Evolutionary conservation across 2,329 filamentous ascomycete genomes (phyloP).

Genomic region (Didymella segeticola): DNA sequence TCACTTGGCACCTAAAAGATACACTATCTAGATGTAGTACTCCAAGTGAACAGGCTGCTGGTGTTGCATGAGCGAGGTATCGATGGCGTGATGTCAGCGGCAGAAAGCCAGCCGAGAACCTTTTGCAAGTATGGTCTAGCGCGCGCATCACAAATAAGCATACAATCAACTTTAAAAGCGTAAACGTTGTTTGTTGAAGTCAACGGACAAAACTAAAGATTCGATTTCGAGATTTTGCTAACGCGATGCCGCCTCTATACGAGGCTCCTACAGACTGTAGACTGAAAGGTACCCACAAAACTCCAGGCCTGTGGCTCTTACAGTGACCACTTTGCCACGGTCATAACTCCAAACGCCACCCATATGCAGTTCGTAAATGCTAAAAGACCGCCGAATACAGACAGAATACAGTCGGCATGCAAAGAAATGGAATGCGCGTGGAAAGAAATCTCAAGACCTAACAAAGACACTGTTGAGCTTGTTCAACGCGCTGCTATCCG

Average conservation of each 20-base stretch:
- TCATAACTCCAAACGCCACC: constrained; percentile 31
- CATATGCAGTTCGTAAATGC: constrained; percentile 39
- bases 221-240: too few species aligned
- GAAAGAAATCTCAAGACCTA: constrained; percentile 27
- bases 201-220: neutral
- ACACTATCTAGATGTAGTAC: neutral
- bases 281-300: constrained; percentile 2
- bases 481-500: constrained; percentile 40
- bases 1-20: neutral
- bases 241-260: neutral
- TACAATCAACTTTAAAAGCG: constrained; percentile 25
- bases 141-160: constrained; percentile 18
- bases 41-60: neutral
- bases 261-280: neutral
- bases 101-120: neutral
- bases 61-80: neutral
- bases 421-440: constrained; percentile 2
- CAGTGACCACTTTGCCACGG: constrained; percentile 4
- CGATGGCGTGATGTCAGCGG: constrained; percentile 14
- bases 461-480: constrained; percentile 47
- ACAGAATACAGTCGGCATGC: constrained; percentile 3
- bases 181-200: neutral
- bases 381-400: constrained; percentile 13
- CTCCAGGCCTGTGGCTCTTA: constrained; percentile 14
- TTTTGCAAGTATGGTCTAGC: constrained; percentile 14